phyloP scores from a whole-genome alignment of 1,284 basidiomycete species.

The Cystobasidiaceae sp. region DNA sequence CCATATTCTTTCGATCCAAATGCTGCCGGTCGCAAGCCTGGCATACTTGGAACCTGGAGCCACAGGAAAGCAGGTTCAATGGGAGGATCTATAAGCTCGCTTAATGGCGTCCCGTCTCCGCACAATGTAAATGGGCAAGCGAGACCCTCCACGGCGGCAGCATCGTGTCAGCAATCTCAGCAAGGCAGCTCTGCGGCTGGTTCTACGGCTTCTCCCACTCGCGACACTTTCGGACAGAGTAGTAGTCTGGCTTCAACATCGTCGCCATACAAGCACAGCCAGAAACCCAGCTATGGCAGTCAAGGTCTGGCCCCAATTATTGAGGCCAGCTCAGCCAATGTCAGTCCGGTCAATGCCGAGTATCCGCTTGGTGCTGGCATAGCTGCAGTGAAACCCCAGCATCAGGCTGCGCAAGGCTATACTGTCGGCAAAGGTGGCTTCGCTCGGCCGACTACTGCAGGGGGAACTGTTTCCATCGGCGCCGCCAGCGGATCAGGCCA shows the following conservation, averaged over 20 bases:
- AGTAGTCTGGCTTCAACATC: not conserved
- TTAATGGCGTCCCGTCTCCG: not conserved
- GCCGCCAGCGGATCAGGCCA: slow-evolving; percentile 29
- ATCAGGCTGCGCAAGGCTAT: slow-evolving; percentile 44
- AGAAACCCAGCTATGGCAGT: slow-evolving; percentile 2
- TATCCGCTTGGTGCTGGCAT: not conserved
- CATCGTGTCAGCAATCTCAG: slow-evolving; percentile 27
- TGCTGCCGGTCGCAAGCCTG: no score
- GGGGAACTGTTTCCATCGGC: slow-evolving; percentile 34
- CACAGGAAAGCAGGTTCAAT: slow-evolving; percentile 23
- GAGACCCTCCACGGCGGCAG: slow-evolving; percentile 22
- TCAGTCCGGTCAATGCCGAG: not conserved
- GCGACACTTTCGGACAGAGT: not conserved
- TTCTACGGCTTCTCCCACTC: slow-evolving; percentile 13
- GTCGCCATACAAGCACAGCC: slow-evolving; percentile 7
- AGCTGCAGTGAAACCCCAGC: not conserved
- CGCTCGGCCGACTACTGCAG: slow-evolving; percentile 35
- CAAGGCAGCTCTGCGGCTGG: slow-evolving; percentile 3
- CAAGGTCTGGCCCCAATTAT: slow-evolving; percentile 10
- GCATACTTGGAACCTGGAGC: not conserved
- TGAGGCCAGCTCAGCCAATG: not conserved
- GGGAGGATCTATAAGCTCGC: slow-evolving; percentile 8
- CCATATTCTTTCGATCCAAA: no score
- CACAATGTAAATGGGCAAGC: slow-evolving; percentile 8
- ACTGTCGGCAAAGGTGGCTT: slow-evolving; percentile 58